A percentile compares a stretch with the other conserved stretches of the same genome.
phyloP scores from a whole-genome alignment of 1,139 yeast genomes.

The Kluyveromyces sp. region DNA sequence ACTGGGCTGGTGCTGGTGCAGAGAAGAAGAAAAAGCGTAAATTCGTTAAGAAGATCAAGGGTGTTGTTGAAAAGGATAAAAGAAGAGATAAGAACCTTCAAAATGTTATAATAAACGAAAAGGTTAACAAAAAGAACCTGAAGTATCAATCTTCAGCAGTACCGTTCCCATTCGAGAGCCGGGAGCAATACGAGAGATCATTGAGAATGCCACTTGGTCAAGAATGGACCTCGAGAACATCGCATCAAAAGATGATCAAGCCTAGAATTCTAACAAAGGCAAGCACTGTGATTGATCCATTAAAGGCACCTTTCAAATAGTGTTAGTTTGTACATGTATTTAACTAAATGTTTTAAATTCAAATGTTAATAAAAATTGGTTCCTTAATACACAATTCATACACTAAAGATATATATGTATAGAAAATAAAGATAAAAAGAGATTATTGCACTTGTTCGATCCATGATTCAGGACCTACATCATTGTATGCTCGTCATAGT shows the following conservation, averaged over 20 bases:
- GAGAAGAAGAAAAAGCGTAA: conserved; percentile 51
- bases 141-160: conserved; percentile 81
- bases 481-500: no score
- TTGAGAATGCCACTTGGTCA: conserved; percentile 95
- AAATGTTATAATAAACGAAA: conserved; percentile 85
- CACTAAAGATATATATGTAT: background rate
- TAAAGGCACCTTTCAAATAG: conserved; percentile 41
- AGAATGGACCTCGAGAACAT: conserved; percentile 87
- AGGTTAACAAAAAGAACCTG: conserved; percentile 70
- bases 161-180: conserved; percentile 88
- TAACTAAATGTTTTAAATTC: background rate
- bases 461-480: background rate
- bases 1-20: conserved; percentile 63
- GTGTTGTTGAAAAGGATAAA: conserved; percentile 60
- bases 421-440: no score
- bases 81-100: conserved; percentile 71
- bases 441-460: background rate
- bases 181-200: conserved; percentile 91
- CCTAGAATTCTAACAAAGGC: conserved; percentile 83
- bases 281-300: conserved; percentile 86
- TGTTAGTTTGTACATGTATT: background rate
- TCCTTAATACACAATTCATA: background rate
- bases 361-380: background rate
- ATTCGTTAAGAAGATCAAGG: conserved; percentile 60
- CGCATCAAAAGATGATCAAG: conserved; percentile 82